Evolutionary conservation across 805 yeast genomes (phyloP), one percentile per base, ranked within the genome.

Genomic region (Saturnispora diversa): DNA sequence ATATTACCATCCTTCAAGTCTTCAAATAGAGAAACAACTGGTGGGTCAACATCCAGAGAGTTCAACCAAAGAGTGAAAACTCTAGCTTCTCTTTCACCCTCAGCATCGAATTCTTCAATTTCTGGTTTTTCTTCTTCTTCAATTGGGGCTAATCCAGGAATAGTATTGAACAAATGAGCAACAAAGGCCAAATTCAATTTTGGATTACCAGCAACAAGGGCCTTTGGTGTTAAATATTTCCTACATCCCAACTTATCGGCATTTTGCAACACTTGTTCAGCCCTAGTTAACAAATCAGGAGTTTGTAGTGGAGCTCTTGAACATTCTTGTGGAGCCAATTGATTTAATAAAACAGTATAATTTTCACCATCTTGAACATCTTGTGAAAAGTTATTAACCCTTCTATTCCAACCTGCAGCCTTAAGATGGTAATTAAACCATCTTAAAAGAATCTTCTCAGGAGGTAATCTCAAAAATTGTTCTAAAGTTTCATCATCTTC

Each of bases 31-130:
- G 83, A 78, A 37, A 86, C 86, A 44, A 92, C 90, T 20, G 96
- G 84, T 21, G 97, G 97, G 48, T 88, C 92, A 12, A 92, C 97
- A 50, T 92, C 97, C 54, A 92, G 72, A 2, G 96, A 86, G 65
- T 92, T 92, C 58, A 92, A 75, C 98, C 98, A 92, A 55, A 92
- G 68, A 5, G 98, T 92, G 66, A 92, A 92, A 10, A 92, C 98
- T 62, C 98, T 77, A 3, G 98, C 98, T 67, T 92, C 98, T 66
- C 98, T 84, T 66, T 92, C 98, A 48, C 98, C 98, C 66, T 92
- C 98, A 20, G 98, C 98, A 60, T 92, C 98, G 56, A 92, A 92
- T 51, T 86, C 97, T 67, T 92, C 98, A 52, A 92, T 85, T 59
- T 88, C 97, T 22, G 92, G 84, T 53, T 79, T 82, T 61, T 90